Evolutionary conservation across 768 basidiomycete species (phyloP).

Genomic region (Auricularia cornea): DNA sequence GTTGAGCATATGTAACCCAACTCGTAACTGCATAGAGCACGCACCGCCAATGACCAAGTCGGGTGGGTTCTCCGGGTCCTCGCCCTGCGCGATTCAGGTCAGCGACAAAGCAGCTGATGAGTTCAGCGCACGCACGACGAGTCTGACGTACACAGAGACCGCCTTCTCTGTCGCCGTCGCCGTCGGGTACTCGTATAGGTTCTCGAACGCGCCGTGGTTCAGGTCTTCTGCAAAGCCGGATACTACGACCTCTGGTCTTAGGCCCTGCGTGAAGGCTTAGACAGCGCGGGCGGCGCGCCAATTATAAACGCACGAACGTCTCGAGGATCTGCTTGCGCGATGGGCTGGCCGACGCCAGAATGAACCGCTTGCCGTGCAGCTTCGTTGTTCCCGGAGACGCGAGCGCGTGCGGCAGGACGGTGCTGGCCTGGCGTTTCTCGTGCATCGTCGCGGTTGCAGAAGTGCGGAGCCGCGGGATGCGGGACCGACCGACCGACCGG

Average conservation of each 20-base stretch:
- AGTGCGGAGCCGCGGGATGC: no score
- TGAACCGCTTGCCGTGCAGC: constrained; percentile 64
- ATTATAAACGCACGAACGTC: constrained; percentile 50
- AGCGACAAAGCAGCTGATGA: background rate
- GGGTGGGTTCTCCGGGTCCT: constrained; percentile 59
- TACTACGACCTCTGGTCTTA: constrained; percentile 62
- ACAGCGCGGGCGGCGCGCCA: background rate
- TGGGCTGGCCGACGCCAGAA: constrained; percentile 83
- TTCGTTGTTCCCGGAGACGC: constrained; percentile 37
- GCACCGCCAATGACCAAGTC: constrained; percentile 74
- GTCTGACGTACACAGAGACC: constrained; percentile 77
- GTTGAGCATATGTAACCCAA: background rate
- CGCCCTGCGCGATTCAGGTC: constrained; percentile 22
- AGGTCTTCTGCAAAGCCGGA: constrained; percentile 80
- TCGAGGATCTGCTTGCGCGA: constrained; percentile 76
- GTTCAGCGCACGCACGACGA: constrained; percentile 43
- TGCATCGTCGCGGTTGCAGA: background rate
- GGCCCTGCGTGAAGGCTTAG: constrained; percentile 32
- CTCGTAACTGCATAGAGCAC: constrained; percentile 5
- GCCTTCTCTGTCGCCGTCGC: constrained; percentile 73
- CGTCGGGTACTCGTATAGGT: constrained; percentile 66
- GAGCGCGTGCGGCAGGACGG: background rate
- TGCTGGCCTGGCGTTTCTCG: background rate
- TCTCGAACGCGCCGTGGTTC: constrained; percentile 53
- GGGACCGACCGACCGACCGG: no score